Evolutionary conservation across 225 moss, liverwort and hornwort genomes (phyloP).

Genomic region (Pseudisothecium myosuroides): DNA sequence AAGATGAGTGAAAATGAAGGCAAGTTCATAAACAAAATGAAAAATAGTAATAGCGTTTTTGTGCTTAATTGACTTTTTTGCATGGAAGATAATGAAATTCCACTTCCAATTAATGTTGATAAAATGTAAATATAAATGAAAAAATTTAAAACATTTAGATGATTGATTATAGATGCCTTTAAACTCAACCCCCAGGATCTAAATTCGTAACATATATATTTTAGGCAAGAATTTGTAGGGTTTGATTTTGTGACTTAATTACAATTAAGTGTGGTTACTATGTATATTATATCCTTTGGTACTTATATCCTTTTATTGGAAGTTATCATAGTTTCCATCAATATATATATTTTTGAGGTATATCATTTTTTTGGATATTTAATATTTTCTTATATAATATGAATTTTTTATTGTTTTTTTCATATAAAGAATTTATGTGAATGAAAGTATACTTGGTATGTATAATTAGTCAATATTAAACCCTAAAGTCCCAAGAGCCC

Average conservation of each 20-base stretch:
- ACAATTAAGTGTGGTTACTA: neutral
- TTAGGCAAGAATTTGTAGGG: neutral
- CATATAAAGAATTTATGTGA: too few relatives aligned
- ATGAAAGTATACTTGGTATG: too few relatives aligned
- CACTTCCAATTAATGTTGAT: neutral
- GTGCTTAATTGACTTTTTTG: neutral
- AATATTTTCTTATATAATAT: neutral
- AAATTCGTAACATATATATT: neutral
- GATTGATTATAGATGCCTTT: neutral
- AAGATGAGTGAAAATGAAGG: neutral
- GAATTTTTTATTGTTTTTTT: too few relatives aligned
- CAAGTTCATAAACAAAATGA: neutral
- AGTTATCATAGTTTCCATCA: neutral
- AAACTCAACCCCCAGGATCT: neutral
- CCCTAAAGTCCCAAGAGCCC: too few relatives aligned
- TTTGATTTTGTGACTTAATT: neutral
- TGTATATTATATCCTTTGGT: neutral
- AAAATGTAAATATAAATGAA: neutral
- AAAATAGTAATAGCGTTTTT: neutral
- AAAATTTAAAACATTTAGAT: neutral
- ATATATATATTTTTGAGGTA: neutral
- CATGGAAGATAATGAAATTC: neutral
- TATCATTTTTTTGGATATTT: neutral
- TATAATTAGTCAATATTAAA: too few relatives aligned
- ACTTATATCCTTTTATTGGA: rapidly evolving